phyloP scores from a whole-genome alignment of 2,329 filamentous ascomycete genomes.

The Ascochyta rabiei region DNA sequence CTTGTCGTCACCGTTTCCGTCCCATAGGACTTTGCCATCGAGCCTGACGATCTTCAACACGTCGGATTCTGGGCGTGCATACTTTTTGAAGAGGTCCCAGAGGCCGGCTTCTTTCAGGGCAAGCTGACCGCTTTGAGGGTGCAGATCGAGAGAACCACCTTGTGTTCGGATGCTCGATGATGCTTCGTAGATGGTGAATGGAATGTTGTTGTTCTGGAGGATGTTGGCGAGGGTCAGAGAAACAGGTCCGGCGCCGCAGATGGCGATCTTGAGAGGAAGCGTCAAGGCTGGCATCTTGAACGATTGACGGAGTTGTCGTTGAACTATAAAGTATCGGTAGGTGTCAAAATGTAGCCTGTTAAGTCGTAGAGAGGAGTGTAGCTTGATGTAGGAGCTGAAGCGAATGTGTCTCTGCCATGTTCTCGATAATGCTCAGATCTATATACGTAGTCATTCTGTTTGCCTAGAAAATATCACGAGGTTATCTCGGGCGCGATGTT shows the following conservation, averaged over 20 bases:
- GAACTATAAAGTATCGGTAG: background rate
- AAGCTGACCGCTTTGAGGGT: slow-evolving; percentile 57
- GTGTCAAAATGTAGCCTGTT: background rate
- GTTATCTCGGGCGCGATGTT: background rate
- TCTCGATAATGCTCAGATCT: background rate
- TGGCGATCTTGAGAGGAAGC: slow-evolving; percentile 37
- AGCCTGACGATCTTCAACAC: slow-evolving; percentile 55
- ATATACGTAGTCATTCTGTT: background rate
- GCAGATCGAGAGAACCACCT: slow-evolving; percentile 57
- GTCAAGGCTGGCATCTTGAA: background rate
- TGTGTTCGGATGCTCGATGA: slow-evolving; percentile 42
- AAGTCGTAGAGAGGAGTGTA: background rate
- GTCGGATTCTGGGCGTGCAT: slow-evolving; percentile 61
- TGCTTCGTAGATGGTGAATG: slow-evolving; percentile 57
- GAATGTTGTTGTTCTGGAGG: slow-evolving; percentile 55
- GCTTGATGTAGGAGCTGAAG: background rate
- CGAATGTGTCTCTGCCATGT: background rate
- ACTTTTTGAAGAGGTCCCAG: slow-evolving; percentile 57
- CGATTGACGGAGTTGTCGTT: background rate
- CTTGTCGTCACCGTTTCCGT: slow-evolving; percentile 39
- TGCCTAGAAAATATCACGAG: background rate
- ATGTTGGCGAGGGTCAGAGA: slow-evolving; percentile 61
- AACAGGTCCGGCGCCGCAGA: slow-evolving; percentile 49
- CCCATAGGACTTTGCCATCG: slow-evolving; percentile 37
- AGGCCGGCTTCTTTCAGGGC: slow-evolving; percentile 59